Conservation (phyloP, 1,284 basidiomycete genomes). For the Microbotryomycetes sp. region DNA sequence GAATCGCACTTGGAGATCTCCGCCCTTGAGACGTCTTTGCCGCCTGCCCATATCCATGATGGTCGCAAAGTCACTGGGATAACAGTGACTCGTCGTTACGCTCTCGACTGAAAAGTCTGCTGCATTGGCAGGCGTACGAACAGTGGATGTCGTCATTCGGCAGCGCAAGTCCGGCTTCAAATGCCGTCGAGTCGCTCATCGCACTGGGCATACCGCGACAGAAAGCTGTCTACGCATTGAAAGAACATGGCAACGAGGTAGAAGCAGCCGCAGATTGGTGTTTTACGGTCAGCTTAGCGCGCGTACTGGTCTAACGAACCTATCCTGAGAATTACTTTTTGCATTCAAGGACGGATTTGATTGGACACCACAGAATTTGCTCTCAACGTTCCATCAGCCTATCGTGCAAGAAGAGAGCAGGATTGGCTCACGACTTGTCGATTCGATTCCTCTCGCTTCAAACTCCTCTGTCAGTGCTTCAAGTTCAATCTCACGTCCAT, state of each 20-base stretch:
- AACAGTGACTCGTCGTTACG: too few species aligned
- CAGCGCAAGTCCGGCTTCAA: neutral
- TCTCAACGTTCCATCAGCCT: neutral
- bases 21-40: too few species aligned
- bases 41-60: too few species aligned
- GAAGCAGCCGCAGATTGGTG: conserved; percentile 27
- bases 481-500: neutral
- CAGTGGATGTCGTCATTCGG: neutral
- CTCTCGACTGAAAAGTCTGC: too few species aligned
- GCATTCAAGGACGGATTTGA: conserved; percentile 10
- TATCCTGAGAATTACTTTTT: neutral
- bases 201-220: conserved; percentile 12
- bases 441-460: neutral
- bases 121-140: too few species aligned
- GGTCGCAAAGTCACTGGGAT: too few species aligned
- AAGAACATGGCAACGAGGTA: conserved; percentile 13
- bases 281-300: conserved; percentile 3
- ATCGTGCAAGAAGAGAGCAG: neutral
- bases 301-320: neutral
- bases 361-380: conserved; percentile 21
- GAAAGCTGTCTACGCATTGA: conserved; percentile 13
- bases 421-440: neutral
- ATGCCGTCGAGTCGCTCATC: conserved; percentile 1
- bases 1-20: too few species aligned
- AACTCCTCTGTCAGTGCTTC: neutral